Percentiles rank a stretch among this genome's conserved stretches.
Conservation (phyloP, 257 asterid genomes). For the Prunella vulgaris region DNA sequence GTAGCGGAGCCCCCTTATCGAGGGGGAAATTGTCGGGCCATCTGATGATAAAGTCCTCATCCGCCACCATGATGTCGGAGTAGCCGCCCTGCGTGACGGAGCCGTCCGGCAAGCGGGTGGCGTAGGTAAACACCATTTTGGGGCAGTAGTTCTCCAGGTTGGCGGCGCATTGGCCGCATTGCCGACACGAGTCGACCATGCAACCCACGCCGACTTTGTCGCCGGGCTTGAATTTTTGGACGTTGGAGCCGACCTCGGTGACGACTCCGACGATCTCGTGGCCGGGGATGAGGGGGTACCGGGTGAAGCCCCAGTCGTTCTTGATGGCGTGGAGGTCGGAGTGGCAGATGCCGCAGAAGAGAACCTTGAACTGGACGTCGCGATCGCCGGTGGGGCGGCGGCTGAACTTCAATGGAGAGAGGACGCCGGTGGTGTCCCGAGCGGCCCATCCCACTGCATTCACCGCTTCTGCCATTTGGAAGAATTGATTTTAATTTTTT, state of each 20-base stretch:
- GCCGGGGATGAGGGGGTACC: constrained; percentile 42
- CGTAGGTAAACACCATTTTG: constrained; percentile 22
- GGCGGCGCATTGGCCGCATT: constrained; percentile 28
- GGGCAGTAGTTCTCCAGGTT: constrained; percentile 37
- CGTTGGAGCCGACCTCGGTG: constrained; percentile 36
- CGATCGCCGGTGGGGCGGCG: constrained; percentile 20
- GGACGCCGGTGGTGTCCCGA: constrained; percentile 29
- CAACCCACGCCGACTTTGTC: constrained; percentile 42
- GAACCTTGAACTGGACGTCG: constrained; percentile 30
- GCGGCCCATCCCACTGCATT: constrained; percentile 40
- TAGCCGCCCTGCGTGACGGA: constrained; percentile 35
- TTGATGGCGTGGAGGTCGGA: constrained; percentile 34
- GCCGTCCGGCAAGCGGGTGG: constrained; percentile 27
- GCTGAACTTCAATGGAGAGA: constrained; percentile 30
- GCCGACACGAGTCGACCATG: constrained; percentile 32
- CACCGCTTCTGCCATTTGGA: not conserved
- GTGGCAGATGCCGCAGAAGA: constrained; percentile 45
- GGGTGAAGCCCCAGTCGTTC: constrained; percentile 28
- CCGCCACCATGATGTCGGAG: constrained; percentile 34
- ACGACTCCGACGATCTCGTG: constrained; percentile 40
- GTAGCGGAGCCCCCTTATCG: constrained; percentile 32
- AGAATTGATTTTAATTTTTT: too few relatives aligned
- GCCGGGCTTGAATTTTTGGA: constrained; percentile 25
- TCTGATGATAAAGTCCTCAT: constrained; percentile 27
- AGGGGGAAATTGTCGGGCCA: constrained; percentile 38